Evolutionary conservation across 2,329 filamentous ascomycete species (phyloP), one percentile per base, ranked within the genome.

Genomic region (Hyphodiscus sp.): DNA sequence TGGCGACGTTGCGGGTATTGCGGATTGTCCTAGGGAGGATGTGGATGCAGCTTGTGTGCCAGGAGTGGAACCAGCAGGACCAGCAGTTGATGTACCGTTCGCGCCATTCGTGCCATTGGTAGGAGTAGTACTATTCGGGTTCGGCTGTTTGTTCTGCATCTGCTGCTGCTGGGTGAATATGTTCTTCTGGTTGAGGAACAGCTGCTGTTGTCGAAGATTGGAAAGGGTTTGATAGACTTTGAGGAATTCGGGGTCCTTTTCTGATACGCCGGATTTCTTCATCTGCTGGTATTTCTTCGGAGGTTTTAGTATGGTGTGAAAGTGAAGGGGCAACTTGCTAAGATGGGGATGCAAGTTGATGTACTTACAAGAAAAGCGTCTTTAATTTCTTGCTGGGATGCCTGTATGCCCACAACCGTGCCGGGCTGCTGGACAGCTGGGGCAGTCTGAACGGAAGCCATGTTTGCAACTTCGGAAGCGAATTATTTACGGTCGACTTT

Each of bases 221-320:
- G 81, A 70, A 58, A 96, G 79, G 56, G 95, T 83, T 57, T 87
- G 83, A 51, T 89, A 85, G 30, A 85, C 81, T 72, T 94, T 95
- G 65, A 92, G 79, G 65, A 86, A 91, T 69, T 97, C 91, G 45
- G 92, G 92, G 65, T 97, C 91, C 53, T 80, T 86, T 53, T 84
- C 79, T 42, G 89, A 82, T 20, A 95, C 86, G 62, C 91, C 91
- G 64, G 86, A 80, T 52, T 88, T 81, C 72, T 92, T 94, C 87
- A 97, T 91, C 69, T 89, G 83, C 67, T 88, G 86, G 61, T 88
- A 94, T 79, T 89, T 91, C 91, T 96, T 65, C 48, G 46, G 41
- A 51, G 47, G 77, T 68, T 56, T 45, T 41, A n/a, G 47, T 19
- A 30, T 13, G 47, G 58, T 47, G 44, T 44, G 20, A 20, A 13